Base-by-base conservation (phyloP, 2,329 filamentous ascomycete genomes). In the Xylariaceae sp. region DNA sequence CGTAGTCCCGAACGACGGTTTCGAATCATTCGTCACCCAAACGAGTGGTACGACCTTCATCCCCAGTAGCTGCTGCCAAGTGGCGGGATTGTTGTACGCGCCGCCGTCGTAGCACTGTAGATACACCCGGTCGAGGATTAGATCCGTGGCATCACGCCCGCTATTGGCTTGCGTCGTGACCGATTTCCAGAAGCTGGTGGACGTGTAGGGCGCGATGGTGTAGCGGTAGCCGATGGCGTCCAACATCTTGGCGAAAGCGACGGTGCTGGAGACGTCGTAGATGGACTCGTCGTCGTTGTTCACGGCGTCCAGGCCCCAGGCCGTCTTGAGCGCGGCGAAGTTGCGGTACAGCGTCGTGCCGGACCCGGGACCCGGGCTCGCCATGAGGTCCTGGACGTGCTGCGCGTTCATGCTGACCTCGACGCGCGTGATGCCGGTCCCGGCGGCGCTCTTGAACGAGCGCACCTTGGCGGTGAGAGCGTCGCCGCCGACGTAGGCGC, bases 11-110 rank as follows among this genome's bases (percentile, higher is more conserved):
- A 65, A 55, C 17, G 48, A 53, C 4, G 68, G 66, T 52, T 72
- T 72, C n/a, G 66, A 64, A 46, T 71, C 68, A 42, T 71, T 71
- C 8, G 60, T 59, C 3, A 72, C 68, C 68, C 68, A 72, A 1
- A 71, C 34, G 1, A 72, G 52, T 31, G 68, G 68, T 35, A 70
- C 61, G 2, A 71, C 63, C 47, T 66, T 65, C 48, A 67, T 57
- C 2, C 64, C 64, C 0, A 72, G 55, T 1, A 45, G 47, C 9
- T 2, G 55, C 44, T 65, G 60, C 67, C 68, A 72, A 17, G 45
- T 55, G 3, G 44, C 52, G 1, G 68, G 68, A 39, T 67, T 52
- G 37, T 71, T 71, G 1, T 55, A 50, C 3, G 66, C 64, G 13
- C 67, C 68, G 13, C 67, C 67, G 39, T 71, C 68, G 36, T 71